These are phyloP conservation scores for Chalaropsis ovoidea DNA, from an alignment of 2,329 filamentous ascomycete genomes.

Conservation along the genomic window DNA sequence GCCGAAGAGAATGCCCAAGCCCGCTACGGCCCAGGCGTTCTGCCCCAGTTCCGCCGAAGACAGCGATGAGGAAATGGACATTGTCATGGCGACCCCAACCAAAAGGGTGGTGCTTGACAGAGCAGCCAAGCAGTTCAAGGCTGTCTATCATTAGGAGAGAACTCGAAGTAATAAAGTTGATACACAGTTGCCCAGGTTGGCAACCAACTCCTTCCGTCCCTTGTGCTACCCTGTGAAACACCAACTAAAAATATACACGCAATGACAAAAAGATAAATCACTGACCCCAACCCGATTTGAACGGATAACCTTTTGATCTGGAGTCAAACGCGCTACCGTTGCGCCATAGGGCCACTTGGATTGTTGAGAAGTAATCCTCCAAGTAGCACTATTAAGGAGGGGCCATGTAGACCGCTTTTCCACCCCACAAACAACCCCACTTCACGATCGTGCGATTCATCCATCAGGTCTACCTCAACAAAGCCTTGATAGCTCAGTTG, in stretches of 20 bases:
- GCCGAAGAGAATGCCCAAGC: not conserved
- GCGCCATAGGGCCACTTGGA: slow-evolving; percentile 21
- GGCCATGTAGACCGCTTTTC: too few relatives aligned
- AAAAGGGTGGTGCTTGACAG: not conserved
- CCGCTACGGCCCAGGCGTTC: not conserved
- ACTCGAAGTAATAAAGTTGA: not conserved
- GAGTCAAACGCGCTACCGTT: slow-evolving; percentile 26
- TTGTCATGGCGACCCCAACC: not conserved
- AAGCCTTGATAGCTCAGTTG: slow-evolving; percentile 6
- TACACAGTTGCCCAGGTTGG: not conserved
- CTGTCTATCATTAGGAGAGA: too few relatives aligned
- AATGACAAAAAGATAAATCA: slow-evolving; percentile 4
- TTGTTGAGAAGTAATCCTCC: not conserved
- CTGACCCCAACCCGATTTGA: slow-evolving; percentile 25
- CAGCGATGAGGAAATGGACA: not conserved
- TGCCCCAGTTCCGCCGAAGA: not conserved
- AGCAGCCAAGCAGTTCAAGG: too few relatives aligned
- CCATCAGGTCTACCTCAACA: too few relatives aligned
- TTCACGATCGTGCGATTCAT: not conserved
- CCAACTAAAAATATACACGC: not conserved
- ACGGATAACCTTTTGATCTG: slow-evolving; percentile 25
- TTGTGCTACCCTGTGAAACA: not conserved
- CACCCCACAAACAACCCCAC: not conserved
- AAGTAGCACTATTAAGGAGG: too few relatives aligned
- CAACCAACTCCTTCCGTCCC: not conserved